Conservation (phyloP, 257 asterid genomes). For the Salvia splendens region DNA sequence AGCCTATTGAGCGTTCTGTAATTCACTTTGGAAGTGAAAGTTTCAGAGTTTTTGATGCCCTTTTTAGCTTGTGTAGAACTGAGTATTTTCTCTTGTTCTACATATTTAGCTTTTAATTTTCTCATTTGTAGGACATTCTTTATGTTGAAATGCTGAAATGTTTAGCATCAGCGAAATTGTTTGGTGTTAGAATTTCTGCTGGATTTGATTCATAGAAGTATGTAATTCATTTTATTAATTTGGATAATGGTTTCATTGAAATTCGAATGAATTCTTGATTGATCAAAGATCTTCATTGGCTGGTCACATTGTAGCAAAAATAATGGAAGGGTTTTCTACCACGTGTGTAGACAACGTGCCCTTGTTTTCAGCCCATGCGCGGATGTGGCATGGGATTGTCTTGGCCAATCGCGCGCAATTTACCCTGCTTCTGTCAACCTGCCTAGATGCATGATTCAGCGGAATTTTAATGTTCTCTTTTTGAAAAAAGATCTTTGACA, state of each 20-base stretch:
- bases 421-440: too few species aligned
- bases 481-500: too few species aligned
- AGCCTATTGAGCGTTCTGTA: slow-evolving; percentile 24
- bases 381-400: too few species aligned
- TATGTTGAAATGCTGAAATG: too few species aligned
- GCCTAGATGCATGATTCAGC: too few species aligned
- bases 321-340: too few species aligned
- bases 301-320: too few species aligned
- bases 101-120: slow-evolving; percentile 18
- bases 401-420: too few species aligned
- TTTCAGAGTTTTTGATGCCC: slow-evolving; percentile 9
- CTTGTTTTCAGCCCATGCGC: too few species aligned
- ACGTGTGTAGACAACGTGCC: too few species aligned
- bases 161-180: background rate
- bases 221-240: background rate
- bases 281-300: too few species aligned
- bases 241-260: background rate
- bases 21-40: slow-evolving; percentile 20
- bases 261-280: background rate
- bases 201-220: slow-evolving; percentile 2
- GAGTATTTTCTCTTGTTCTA: background rate
- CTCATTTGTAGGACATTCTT: slow-evolving; percentile 2
- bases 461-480: too few species aligned
- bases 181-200: background rate
- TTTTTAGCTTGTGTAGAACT: background rate